Conservation (phyloP, 441 rosid genomes). For the Lepidium campestre region DNA sequence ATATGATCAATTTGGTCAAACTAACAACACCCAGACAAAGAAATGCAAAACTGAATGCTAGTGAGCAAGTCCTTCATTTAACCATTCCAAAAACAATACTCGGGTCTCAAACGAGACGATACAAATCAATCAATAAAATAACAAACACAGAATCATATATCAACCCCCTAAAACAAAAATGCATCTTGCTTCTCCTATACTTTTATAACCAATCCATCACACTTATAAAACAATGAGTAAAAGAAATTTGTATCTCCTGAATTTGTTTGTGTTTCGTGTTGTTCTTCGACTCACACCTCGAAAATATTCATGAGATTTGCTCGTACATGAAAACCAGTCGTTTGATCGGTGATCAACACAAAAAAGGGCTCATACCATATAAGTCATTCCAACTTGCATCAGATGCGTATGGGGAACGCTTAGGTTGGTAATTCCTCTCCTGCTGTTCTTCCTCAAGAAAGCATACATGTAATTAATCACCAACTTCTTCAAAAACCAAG, state of each 20-base stretch:
- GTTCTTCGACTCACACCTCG: not conserved
- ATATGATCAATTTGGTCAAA: not conserved
- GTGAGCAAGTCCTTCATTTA: not conserved
- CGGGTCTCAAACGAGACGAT: conserved; percentile 3
- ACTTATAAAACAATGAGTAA: conserved; percentile 8
- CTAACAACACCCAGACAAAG: not conserved
- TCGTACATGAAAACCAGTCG: conserved; percentile 1
- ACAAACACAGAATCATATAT: not conserved
- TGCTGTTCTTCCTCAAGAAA: conserved; percentile 86
- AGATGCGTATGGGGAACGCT: conserved; percentile 92
- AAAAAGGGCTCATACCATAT: conserved; percentile 68
- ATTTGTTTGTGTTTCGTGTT: not conserved
- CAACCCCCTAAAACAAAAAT: conserved; percentile 1
- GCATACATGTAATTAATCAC: conserved; percentile 91
- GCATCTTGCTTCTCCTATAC: conserved; percentile 21
- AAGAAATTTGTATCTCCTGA: not conserved
- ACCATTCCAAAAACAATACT: not conserved
- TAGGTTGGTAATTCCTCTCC: conserved; percentile 87
- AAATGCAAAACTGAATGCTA: conserved; percentile 9
- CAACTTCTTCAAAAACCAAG: conserved; percentile 94
- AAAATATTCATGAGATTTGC: not conserved
- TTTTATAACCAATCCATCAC: conserved; percentile 6
- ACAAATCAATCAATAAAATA: conserved; percentile 13
- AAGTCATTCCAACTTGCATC: conserved; percentile 99
- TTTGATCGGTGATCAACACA: not conserved